Conservation (phyloP, 176 grass and related monocot species). For the Raddia guianensis region DNA sequence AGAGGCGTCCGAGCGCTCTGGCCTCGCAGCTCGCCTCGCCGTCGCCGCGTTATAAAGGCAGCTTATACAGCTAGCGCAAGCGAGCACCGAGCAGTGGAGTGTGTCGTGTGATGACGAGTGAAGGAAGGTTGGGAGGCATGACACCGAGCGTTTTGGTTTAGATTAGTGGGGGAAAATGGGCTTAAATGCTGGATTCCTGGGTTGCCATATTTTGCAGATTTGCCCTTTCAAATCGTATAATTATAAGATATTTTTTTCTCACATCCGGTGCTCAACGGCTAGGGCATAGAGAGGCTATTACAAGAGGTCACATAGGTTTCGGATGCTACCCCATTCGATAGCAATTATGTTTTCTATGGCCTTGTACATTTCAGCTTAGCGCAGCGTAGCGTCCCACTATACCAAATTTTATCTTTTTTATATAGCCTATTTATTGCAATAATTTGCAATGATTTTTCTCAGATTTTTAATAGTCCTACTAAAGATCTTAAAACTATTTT, state of each 20-base stretch:
- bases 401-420: too few species aligned
- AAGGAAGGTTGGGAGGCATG: conserved; percentile 18
- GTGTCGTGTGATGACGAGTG: conserved; percentile 19
- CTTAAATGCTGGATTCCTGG: neutral
- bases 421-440: too few species aligned
- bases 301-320: too few species aligned
- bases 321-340: too few species aligned
- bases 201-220: neutral
- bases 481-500: too few species aligned
- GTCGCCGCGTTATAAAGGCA: conserved; percentile 57
- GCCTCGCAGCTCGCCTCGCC: conserved; percentile 25
- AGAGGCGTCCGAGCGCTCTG: conserved; percentile 22
- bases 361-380: too few species aligned
- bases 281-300: too few species aligned
- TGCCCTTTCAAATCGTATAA: neutral
- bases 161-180: conserved; percentile 27
- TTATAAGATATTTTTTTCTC: neutral
- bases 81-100: conserved; percentile 7
- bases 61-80: conserved; percentile 23
- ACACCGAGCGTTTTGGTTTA: conserved; percentile 16
- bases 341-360: too few species aligned
- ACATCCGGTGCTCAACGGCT: neutral
- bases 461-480: too few species aligned
- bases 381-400: too few species aligned
- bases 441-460: too few species aligned